These are phyloP conservation scores for Fusarium setosum DNA, from an alignment of 2,329 filamentous ascomycete genomes.

Conservation along the genomic window DNA sequence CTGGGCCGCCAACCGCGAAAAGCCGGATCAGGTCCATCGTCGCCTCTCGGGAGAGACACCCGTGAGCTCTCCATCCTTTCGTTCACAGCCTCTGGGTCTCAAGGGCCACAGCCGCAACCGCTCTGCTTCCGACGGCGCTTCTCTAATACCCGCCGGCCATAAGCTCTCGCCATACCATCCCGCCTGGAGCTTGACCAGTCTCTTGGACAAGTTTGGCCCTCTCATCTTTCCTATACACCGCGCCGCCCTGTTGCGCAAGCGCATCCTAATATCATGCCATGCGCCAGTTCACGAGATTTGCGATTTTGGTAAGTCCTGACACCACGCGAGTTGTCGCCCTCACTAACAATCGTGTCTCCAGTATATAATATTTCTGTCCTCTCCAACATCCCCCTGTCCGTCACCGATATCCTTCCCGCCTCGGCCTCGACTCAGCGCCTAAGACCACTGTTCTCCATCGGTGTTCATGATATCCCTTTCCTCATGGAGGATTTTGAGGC, in stretches of 20 bases:
- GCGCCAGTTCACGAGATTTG: slow-evolving; percentile 87
- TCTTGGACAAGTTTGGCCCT: slow-evolving; percentile 88
- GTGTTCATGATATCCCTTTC: slow-evolving; percentile 90
- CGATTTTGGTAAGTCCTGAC: slow-evolving; percentile 80
- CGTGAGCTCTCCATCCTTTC: slow-evolving; percentile 61
- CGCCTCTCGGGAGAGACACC: slow-evolving; percentile 58
- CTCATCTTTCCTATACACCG: slow-evolving; percentile 92
- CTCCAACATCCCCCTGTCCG: slow-evolving; percentile 84
- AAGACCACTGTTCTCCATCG: slow-evolving; percentile 89
- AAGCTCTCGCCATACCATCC: slow-evolving; percentile 84
- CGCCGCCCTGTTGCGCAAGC: slow-evolving; percentile 85
- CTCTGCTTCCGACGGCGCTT: slow-evolving; percentile 71
- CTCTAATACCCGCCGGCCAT: slow-evolving; percentile 69
- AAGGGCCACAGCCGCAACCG: slow-evolving; percentile 65
- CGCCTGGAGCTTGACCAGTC: slow-evolving; percentile 81
- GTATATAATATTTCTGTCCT: slow-evolving; percentile 96
- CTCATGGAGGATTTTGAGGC: slow-evolving; percentile 72
- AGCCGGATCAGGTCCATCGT: slow-evolving; percentile 48
- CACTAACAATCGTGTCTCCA: slow-evolving; percentile 50
- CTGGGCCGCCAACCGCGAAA: slow-evolving; percentile 71
- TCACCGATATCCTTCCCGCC: slow-evolving; percentile 75
- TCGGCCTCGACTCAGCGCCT: slow-evolving; percentile 73
- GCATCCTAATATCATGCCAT: slow-evolving; percentile 87
- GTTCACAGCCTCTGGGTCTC: slow-evolving; percentile 44
- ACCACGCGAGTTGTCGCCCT: not conserved